Base-by-base conservation (phyloP, 495 filamentous ascomycete genomes). In the Sporormia fimetaria region DNA sequence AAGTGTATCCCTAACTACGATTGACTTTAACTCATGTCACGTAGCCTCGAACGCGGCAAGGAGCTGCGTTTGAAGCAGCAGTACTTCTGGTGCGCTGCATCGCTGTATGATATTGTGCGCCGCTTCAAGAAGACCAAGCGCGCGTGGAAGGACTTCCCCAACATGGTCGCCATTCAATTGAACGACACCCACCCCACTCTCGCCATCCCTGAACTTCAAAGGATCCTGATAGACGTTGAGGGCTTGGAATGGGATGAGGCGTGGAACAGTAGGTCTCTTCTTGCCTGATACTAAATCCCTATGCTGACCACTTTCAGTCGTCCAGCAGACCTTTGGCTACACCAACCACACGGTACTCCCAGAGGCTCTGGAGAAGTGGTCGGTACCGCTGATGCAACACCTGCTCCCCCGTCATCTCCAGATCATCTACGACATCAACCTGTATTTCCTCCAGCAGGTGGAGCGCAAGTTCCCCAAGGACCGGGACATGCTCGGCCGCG, bases 81-180 rank as follows among this genome's bases (percentile, higher is more conserved):
- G 61, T 98, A 98, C 70, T 98, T 98, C 68, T 98, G 90, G 90
- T 93, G 93, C 63, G 87, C 90, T 35, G 90, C 90, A 5, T 96
- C 92, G 11, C 68, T 98, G 4, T 85, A 78, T 57, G 90, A 98
- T 54, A 96, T 98, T 64, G 80, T 98, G 35, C 82, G 90, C 17
- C 76, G 90, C 30, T 98, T 96, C 74, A 96, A 95, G 70, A 98
- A 98, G 71, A 76, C 85, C 15, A 86, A 83, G 63, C 75, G 88
- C 47, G 63, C 83, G 6, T 98, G 90, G 88, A 78, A 62, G 39
- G 80, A 88, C 47, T 98, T 98, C 67, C 73, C 90, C 22, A 90
- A 92, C 26, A 85, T 94, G 56, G 77, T 96, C 47, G 90, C 90
- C 21, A 96, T 98, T 49, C 90, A 98, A 64, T 75, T 98, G 27